A percentile compares a stretch with the other conserved stretches of the same genome.
Conservation (phyloP, 257 asterid species). For the Solanum arcanum region DNA sequence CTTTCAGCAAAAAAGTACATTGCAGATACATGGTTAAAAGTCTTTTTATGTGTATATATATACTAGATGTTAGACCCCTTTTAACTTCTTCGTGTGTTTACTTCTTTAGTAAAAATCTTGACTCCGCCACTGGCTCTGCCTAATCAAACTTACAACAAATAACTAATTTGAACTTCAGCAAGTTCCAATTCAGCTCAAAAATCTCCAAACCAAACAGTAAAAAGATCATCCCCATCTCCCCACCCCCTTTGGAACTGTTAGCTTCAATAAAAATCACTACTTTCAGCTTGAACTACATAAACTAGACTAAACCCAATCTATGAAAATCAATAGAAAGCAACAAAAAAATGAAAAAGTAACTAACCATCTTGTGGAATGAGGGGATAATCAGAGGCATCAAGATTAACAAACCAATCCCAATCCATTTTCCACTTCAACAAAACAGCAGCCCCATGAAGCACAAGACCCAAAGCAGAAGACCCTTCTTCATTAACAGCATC, state of each 20-base stretch:
- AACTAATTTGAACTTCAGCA: neutral
- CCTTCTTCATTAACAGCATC: slow-evolving; percentile 22
- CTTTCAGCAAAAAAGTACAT: neutral
- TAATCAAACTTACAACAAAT: neutral
- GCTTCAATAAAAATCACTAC: neutral
- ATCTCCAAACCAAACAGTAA: neutral
- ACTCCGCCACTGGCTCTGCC: too few species aligned
- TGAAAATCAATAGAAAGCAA: neutral
- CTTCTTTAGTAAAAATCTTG: neutral
- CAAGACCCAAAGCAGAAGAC: slow-evolving; percentile 15
- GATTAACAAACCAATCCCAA: slow-evolving; percentile 41
- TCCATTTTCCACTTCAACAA: slow-evolving; percentile 22
- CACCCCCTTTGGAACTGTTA: neutral
- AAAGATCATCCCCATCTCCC: neutral
- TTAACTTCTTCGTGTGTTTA: neutral
- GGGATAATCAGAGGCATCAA: slow-evolving; percentile 33
- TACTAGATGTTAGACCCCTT: neutral
- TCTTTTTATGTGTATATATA: too few species aligned
- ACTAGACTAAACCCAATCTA: neutral
- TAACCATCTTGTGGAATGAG: slow-evolving; percentile 32
- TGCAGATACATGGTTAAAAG: neutral
- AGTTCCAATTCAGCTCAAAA: neutral
- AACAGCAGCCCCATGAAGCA: slow-evolving; percentile 33
- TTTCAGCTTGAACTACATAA: neutral
- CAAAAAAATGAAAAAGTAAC: neutral